Percentiles rank a stretch among this genome's conserved stretches.
Conservation (phyloP, 2,329 filamentous ascomycete species). For the Aspergillus sp. region DNA sequence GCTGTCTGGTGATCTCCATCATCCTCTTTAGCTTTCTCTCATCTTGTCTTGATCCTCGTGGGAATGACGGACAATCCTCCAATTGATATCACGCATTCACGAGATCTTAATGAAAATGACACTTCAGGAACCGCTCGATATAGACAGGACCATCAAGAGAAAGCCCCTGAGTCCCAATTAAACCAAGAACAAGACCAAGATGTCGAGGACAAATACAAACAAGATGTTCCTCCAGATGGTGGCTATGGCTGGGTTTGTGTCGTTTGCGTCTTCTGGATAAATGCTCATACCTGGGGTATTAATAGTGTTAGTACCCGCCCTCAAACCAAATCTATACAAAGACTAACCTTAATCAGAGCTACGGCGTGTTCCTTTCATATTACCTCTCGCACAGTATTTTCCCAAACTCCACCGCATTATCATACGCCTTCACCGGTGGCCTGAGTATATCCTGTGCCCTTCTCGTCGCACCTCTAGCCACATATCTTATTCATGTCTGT, state of each 20-base stretch:
- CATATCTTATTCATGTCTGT: conserved; percentile 47
- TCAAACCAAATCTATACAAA: too few species aligned
- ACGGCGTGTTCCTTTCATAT: conserved; percentile 57
- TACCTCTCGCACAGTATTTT: conserved; percentile 55
- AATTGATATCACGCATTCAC: conserved; percentile 24
- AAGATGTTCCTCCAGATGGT: conserved; percentile 45
- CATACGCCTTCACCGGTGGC: conserved; percentile 58
- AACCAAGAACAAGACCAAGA: conserved; percentile 4
- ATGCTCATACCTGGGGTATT: conserved; percentile 70
- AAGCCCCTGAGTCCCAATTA: not conserved
- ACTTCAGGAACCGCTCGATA: not conserved
- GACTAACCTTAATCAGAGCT: conserved; percentile 24
- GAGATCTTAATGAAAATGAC: conserved; percentile 5
- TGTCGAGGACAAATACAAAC: conserved; percentile 22
- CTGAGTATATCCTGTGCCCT: conserved; percentile 56
- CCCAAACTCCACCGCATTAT: conserved; percentile 49
- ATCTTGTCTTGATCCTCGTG: not conserved
- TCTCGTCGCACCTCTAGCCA: conserved; percentile 54
- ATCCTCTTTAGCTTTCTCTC: not conserved
- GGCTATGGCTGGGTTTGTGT: conserved; percentile 62
- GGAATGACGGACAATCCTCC: conserved; percentile 28
- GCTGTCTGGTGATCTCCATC: not conserved
- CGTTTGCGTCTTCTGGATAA: conserved; percentile 52
- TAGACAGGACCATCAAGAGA: too few species aligned
- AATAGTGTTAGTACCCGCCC: conserved; percentile 50